phyloP scores from a whole-genome alignment of 2,329 filamentous ascomycete genomes.

The Cladosporium sphaerospermum region DNA sequence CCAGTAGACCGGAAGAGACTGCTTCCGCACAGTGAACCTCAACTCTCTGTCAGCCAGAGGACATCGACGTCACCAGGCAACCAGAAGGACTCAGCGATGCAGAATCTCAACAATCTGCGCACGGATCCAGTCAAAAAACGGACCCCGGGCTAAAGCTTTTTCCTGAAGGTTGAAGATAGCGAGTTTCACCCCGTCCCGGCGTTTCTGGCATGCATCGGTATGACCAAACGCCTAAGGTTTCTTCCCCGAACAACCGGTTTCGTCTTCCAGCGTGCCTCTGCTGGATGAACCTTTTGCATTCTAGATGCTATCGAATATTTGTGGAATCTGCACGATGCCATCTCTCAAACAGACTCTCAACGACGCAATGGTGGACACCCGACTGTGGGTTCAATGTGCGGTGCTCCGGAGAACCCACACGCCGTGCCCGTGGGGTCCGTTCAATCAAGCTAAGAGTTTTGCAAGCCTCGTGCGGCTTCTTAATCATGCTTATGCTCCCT shows the following conservation, averaged over 20 bases:
- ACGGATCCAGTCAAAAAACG: too few relatives aligned
- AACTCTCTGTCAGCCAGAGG: too few relatives aligned
- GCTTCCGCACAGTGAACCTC: too few relatives aligned
- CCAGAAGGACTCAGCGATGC: too few relatives aligned
- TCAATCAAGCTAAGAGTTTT: slow-evolving; percentile 5
- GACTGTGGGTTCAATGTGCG: background rate
- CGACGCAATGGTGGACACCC: background rate
- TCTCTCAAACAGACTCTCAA: slow-evolving; percentile 6
- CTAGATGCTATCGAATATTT: background rate
- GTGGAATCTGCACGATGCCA: slow-evolving; percentile 5
- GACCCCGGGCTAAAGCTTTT: background rate
- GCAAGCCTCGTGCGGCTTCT: background rate
- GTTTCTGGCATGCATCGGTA: background rate
- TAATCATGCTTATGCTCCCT: slow-evolving; percentile 3
- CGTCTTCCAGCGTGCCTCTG: background rate
- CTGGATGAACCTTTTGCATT: slow-evolving; percentile 3
- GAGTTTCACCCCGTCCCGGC: background rate
- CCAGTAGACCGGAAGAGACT: too few relatives aligned
- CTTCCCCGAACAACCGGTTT: background rate
- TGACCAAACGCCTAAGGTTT: slow-evolving; percentile 1
- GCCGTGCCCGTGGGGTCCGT: slow-evolving; percentile 6
- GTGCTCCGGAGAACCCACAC: slow-evolving; percentile 10
- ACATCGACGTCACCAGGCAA: too few relatives aligned
- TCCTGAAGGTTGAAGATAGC: background rate
- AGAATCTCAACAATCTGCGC: too few relatives aligned